These are phyloP conservation scores for thale cress (Arabidopsis thaliana) DNA, from an alignment of 345 rosid genomes.

Conservation along the genomic window TAIR10.1 NC_003076.8:26559001-26559500, in stretches of 20 bases:
- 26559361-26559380: background rate
- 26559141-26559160: slow-evolving; percentile 74
- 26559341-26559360: background rate
- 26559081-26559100: slow-evolving; percentile 78
- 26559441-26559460: slow-evolving; percentile 12
- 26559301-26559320: slow-evolving; percentile 47
- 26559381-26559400: slow-evolving; percentile 9
- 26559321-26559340: background rate
- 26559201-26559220: slow-evolving; percentile 64
- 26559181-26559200: slow-evolving; percentile 57
- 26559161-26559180: slow-evolving; percentile 62
- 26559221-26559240: slow-evolving; percentile 65
- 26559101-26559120: slow-evolving; percentile 98
- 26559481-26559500: background rate
- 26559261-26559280: slow-evolving; percentile 61
- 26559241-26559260: slow-evolving; percentile 73
- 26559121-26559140: slow-evolving; percentile 79
- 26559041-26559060: slow-evolving; percentile 61
- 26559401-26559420: slow-evolving; percentile 22
- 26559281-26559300: slow-evolving; percentile 54
- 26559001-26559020: slow-evolving; percentile 37
- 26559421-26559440: slow-evolving; percentile 17
- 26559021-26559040: slow-evolving; percentile 58
- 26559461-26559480: slow-evolving; percentile 25
- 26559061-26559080: slow-evolving; percentile 59